phyloP scores from a whole-genome alignment of 176 grass and related monocot species.

The Alloteropsis semialata region DNA sequence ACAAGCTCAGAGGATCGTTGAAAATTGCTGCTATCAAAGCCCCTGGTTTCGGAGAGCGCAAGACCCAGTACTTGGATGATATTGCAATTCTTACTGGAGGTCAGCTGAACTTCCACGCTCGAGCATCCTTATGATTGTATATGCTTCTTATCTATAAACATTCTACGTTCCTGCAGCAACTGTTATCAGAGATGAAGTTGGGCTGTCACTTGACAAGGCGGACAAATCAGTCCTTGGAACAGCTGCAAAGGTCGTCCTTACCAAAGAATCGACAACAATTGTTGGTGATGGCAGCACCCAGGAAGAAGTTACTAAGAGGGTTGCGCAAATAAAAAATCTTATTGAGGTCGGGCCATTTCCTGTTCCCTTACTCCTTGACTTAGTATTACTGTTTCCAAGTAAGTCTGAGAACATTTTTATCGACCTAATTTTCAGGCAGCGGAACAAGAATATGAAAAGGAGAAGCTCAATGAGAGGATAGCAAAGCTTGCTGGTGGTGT shows the following conservation, averaged over 20 bases:
- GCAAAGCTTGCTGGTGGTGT: slow-evolving; percentile 98
- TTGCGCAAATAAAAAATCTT: slow-evolving; percentile 85
- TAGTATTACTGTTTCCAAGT: neutral
- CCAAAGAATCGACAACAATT: slow-evolving; percentile 85
- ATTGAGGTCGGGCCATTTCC: slow-evolving; percentile 60
- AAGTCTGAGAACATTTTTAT: slow-evolving; percentile 2
- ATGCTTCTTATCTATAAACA: neutral
- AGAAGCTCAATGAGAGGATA: slow-evolving; percentile 97
- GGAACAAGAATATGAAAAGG: slow-evolving; percentile 98
- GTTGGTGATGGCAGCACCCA: slow-evolving; percentile 95
- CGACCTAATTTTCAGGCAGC: slow-evolving; percentile 47
- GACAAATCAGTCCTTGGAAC: slow-evolving; percentile 79
- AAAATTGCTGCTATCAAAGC: slow-evolving; percentile 96
- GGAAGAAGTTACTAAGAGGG: slow-evolving; percentile 87
- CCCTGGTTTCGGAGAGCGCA: slow-evolving; percentile 91
- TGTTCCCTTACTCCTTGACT: neutral
- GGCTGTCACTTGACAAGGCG: slow-evolving; percentile 85
- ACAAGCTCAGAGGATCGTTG: slow-evolving; percentile 88
- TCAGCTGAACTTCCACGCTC: neutral
- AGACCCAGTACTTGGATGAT: slow-evolving; percentile 93
- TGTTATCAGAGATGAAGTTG: slow-evolving; percentile 95
- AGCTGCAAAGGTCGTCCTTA: slow-evolving; percentile 88
- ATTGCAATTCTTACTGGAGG: slow-evolving; percentile 97
- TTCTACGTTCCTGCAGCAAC: slow-evolving; percentile 51
- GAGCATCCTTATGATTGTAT: neutral